Base-by-base conservation (phyloP, 768 basidiomycete genomes). In the Mycena filopes region DNA sequence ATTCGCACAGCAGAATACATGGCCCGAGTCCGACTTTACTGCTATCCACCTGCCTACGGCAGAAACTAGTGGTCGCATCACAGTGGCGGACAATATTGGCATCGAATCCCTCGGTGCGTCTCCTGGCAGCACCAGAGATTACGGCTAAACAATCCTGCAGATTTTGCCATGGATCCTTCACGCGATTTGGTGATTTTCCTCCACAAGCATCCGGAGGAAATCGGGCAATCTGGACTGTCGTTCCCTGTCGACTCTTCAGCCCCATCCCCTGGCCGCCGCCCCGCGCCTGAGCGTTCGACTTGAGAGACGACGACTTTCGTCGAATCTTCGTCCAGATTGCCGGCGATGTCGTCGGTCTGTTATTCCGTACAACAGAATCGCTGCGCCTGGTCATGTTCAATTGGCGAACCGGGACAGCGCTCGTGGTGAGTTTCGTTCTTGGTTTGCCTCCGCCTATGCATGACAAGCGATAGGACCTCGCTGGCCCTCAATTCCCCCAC, bases 101-200 rank as follows among this genome's bases (percentile, higher is more conserved):
- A 21, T 40, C n/a, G 7, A 21, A 8, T 13, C 36, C 46, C 26
- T 20, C 47, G 23, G 33, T 36, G 36, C 6, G 33, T 33, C 36
- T 31, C 3, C n/a, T 55, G 16, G 29, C 36, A 10, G 5, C 36
- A 36, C 36, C 36, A 36, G 2, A 9, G 31, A 12, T 33, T 12
- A 9, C 36, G 11, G 10, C 36, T 36, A 36, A 36, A 10, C 15
- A 36, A 53, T 3, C 33, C 42, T 4, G 42, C 36, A 18, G 55
- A 58, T n/a, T 64, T 64, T 12, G 49, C 38, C 3, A 43, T 64
- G 12, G 63, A 64, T 51, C 63, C 63, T 20, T 57, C 55, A 13
- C 63, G 57, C 21, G 63, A 64, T 29, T 42, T 64, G 2, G 42
- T 64, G 3, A 55, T 43, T 16, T 51, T 57, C 15, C 31, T 64